These are phyloP conservation scores for Cymodocea nodosa DNA, from an alignment of 116 monocot genomes.

Conservation along the genomic window DNA sequence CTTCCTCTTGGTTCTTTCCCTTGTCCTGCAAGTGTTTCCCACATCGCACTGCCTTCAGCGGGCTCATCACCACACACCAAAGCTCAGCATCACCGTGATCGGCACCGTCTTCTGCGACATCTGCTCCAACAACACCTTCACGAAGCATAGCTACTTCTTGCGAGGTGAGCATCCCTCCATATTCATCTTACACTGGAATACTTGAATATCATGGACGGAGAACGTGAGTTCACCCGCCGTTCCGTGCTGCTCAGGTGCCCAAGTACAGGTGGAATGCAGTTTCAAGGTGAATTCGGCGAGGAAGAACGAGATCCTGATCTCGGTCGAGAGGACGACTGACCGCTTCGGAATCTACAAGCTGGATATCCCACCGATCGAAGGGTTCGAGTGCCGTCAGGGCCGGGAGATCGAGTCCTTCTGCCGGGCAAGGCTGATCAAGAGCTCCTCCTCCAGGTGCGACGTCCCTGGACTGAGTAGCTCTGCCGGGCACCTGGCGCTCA, in stretches of 20 bases:
- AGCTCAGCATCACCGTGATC: conserved; percentile 55
- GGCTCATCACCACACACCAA: not conserved
- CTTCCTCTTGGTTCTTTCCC: not conserved
- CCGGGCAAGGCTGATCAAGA: conserved; percentile 28
- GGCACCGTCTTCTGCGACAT: conserved; percentile 90
- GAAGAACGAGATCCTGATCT: conserved; percentile 36
- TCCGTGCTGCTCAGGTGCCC: conserved; percentile 35
- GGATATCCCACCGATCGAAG: conserved; percentile 54
- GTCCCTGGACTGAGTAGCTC: conserved; percentile 35
- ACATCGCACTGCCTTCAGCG: conserved; percentile 8
- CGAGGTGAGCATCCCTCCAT: conserved; percentile 21
- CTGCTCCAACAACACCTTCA: conserved; percentile 81
- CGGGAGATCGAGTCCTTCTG: conserved; percentile 45
- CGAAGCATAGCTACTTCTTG: conserved; percentile 82
- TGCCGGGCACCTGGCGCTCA: conserved; percentile 32
- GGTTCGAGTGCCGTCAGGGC: conserved; percentile 43
- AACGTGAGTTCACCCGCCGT: not conserved
- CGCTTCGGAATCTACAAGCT: conserved; percentile 37
- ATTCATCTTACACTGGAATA: not conserved
- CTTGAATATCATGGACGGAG: not conserved
- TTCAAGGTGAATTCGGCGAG: conserved; percentile 29
- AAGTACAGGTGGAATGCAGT: conserved; percentile 47
- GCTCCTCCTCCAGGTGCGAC: conserved; percentile 38
- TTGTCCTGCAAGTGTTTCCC: conserved; percentile 9
- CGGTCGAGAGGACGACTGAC: conserved; percentile 38